Evolutionary conservation across 2,329 filamentous ascomycete genomes (phyloP).

Genomic region (Phaeosphaeria sp.): DNA sequence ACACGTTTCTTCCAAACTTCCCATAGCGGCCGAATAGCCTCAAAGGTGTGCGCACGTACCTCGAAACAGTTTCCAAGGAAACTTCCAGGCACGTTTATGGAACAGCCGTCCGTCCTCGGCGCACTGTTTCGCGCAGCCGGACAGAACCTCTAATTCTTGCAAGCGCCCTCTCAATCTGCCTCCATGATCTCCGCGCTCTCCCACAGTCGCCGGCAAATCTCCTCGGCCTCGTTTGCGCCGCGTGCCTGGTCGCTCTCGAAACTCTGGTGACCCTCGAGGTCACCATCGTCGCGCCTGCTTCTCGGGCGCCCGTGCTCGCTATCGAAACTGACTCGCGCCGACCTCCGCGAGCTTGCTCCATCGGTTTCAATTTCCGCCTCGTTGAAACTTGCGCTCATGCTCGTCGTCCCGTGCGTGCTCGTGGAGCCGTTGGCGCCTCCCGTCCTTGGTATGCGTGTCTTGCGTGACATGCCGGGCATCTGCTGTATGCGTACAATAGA

Average conservation of each 20-base stretch:
- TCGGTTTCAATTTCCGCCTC: constrained; percentile 37
- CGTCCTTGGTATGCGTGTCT: constrained; percentile 27
- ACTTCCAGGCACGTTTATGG: background rate
- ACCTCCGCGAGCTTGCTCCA: constrained; percentile 30
- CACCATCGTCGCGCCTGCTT: constrained; percentile 28
- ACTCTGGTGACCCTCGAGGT: constrained; percentile 33
- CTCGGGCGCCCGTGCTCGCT: constrained; percentile 21
- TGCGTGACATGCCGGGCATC: constrained; percentile 55
- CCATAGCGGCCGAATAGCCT: background rate
- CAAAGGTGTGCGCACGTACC: constrained; percentile 2
- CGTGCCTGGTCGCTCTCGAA: constrained; percentile 35
- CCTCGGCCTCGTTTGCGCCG: constrained; percentile 40
- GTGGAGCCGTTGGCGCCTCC: constrained; percentile 32
- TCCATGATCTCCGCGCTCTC: constrained; percentile 47
- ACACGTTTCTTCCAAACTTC: background rate
- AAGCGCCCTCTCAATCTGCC: constrained; percentile 37
- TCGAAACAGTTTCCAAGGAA: constrained; percentile 2
- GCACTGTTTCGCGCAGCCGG: background rate
- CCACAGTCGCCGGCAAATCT: constrained; percentile 51
- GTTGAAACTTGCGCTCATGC: constrained; percentile 40
- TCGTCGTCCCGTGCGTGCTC: constrained; percentile 34
- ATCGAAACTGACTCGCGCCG: constrained; percentile 38
- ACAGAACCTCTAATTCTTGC: background rate
- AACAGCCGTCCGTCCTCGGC: background rate
- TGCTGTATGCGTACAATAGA: constrained; percentile 64